These are phyloP conservation scores for Cyclotella atomus DNA, from an alignment of 108 stramenopile species.

Conservation along the genomic window DNA sequence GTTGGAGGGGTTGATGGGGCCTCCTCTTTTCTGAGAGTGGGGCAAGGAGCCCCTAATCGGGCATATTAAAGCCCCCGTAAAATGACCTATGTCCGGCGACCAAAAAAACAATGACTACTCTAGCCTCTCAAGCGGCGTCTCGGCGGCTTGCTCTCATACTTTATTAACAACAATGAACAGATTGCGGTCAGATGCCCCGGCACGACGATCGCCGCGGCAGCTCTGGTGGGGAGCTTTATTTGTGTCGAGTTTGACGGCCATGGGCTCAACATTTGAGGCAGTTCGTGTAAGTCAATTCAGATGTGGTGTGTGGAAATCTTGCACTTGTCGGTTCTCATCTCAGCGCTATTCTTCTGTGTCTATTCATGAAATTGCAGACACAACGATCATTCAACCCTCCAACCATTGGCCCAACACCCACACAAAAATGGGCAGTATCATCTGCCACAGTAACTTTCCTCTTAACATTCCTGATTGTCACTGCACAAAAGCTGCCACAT, in stretches of 20 bases:
- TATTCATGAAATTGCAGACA: background rate
- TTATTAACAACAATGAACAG: background rate
- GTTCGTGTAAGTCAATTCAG: slow-evolving; percentile 40
- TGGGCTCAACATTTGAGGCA: slow-evolving; percentile 49
- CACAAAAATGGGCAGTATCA: slow-evolving; percentile 28
- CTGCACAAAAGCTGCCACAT: slow-evolving; percentile 6
- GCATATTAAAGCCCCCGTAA: no score
- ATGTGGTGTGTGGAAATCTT: no score
- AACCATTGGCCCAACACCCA: slow-evolving; percentile 7
- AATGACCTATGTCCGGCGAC: no score
- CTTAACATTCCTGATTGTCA: slow-evolving; percentile 25
- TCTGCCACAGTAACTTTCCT: slow-evolving; percentile 38
- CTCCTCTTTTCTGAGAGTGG: no score
- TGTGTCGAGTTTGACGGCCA: slow-evolving; percentile 35
- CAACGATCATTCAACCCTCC: slow-evolving; percentile 21
- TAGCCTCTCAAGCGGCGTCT: no score
- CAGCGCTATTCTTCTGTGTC: background rate
- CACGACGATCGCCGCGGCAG: slow-evolving; percentile 23
- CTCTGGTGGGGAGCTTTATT: slow-evolving; percentile 30
- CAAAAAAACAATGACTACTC: no score
- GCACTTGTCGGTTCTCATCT: background rate
- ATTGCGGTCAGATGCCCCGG: background rate
- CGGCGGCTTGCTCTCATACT: no score
- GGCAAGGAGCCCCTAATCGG: no score
- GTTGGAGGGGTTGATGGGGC: no score